Evolutionary conservation across 306 rosid genomes (phyloP), one percentile per base, ranked within the genome.

Genomic region (Herpetospermum pedunculosum): DNA sequence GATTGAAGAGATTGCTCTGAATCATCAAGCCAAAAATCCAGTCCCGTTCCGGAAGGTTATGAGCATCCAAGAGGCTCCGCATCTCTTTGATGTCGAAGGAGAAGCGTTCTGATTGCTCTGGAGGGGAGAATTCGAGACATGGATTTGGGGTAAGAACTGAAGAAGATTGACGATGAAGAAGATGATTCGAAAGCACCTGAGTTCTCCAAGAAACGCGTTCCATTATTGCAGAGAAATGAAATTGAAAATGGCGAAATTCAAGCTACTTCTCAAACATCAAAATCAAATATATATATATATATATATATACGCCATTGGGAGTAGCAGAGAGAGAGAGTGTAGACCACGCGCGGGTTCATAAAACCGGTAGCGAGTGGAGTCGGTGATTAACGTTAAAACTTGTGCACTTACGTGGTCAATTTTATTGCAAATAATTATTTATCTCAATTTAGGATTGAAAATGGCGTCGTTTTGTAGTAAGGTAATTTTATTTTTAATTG

Each of bases 1-100:
- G 97, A 76, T 86, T 86, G 77, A 93, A 93, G 37, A 89, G 88
- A 1, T 71, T 70, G 89, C 91, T 91, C 82, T 87, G 97, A 1
- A 58, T 46, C 12, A 93, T 84, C 4, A 91, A 30, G 0, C 92
- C 85, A 62, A 78, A 93, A 4, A 86, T 70, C 97, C 96, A 91
- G 44, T 93, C 97, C 6, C 97, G 87, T 9, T 93, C 96, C 21
- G 81, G 81, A 5, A 89, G n/a, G 60, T 87, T 84, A 82, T 90
- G 98, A 23, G 14, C 82, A 78, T 90, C 98, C 74, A 93, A 58
- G 67, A 89, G 86, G 15, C 15, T 71, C 19, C 94, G 83, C 98
- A 93, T 89, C 84, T 80, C 85, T 2, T 23, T 63, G 32, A 69
- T 1, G 76, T 89, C 88, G 79, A 89, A 89, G 1, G 64, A 63